Base-by-base conservation (phyloP, 106 monocot species). In the Acanthochlamys bracteata region DNA sequence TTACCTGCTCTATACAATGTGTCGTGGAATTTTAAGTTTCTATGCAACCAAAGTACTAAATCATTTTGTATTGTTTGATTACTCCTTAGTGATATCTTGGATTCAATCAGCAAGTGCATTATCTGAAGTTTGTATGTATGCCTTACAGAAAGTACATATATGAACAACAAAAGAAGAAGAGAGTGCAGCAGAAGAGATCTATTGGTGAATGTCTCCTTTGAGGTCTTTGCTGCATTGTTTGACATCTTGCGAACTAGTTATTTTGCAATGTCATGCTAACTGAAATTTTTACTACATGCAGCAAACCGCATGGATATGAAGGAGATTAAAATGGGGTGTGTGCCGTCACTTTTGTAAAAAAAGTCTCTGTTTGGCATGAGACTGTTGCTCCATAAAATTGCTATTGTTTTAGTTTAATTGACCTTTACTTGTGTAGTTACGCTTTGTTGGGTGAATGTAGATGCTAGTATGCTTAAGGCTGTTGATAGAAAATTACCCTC, bases 261-360 rank as follows among this genome's bases (percentile, higher is more conserved):
- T 22, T 39, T 27, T 24, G 25, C 59, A 20, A 55, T 22, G 13
- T 25, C 59, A 59, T 13, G 23, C 24, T 25, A 24, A 33, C 27
- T 25, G 8, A 11, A 58, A 69, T 15, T 24, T 71, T 52, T 71
- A 24, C 53, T 0, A 53, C 66, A 46, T 83, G 73, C 88, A 91
- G 96, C 84, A 24, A 88, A 53, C 16, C 87, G 91, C 19, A 68
- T 84, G 80, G 92, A 88, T 67, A 66, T 84, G n/a, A 96, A 96
- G 73, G 96, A 96, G 53, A 64, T 96, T 45, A 96, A 96, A 75
- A 87, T 96, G 96, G 88, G 96, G 96, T 96, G 77, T 21, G 20
- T 20, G 12, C 55, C 45, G 8, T 19, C 20, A 26, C 6, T 6
- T 33, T 33, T 6, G 33, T 33, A 33, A 33, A 33, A 3, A 33